Base-by-base conservation (phyloP, 2,329 filamentous ascomycete genomes). In the Aspergillus bombycis region DNA sequence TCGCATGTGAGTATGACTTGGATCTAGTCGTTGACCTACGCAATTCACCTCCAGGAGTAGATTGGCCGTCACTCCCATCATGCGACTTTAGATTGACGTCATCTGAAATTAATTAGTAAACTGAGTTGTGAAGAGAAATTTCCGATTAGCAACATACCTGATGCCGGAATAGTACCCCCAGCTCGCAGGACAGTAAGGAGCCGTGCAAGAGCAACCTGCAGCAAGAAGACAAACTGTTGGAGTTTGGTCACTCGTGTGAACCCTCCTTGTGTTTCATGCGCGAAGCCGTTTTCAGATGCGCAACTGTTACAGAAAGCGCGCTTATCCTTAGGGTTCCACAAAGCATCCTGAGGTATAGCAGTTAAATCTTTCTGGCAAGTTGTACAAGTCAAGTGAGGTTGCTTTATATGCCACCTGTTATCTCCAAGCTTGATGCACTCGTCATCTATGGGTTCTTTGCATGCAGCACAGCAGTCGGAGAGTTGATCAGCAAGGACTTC, bases 151-250 rank as follows among this genome's bases (percentile, higher is more conserved):
- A 53, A 67, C 80, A 74, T 83, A 87, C 85, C 85, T 64, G 89
- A 87, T 43, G 88, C 88, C 65, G 93, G 90, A 54, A 98, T 80
- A 30, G 92, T 91, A 62, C 94, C 94, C 68, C 89, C 95, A 68
- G 85, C 91, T 67, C 93, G 89, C 38, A 99, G 85, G 34, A 96
- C 96, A 52, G 94, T 91, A 65, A 99, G 83, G 28, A 99, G 84
- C 62, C 95, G 86, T 28, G 95, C 95, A 68, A 99, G 86, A 21
- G 95, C 95, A 26, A 99, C 95, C 72, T 92, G 89, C 46, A 99
- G 84, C 23, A 99, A 83, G 78, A 97, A 97, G 7, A 97, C 89
- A 75, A 97, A 99, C 81, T 99, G 94, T 74, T 95, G 91, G 60
- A 99, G 83, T 76, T 96, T 93, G 21, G 92, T 92, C 43, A 97